A percentile compares a stretch with the other conserved stretches of the same genome.
phyloP scores from a whole-genome alignment of 73 alveolate species.

The Uronychia binucleata region DNA sequence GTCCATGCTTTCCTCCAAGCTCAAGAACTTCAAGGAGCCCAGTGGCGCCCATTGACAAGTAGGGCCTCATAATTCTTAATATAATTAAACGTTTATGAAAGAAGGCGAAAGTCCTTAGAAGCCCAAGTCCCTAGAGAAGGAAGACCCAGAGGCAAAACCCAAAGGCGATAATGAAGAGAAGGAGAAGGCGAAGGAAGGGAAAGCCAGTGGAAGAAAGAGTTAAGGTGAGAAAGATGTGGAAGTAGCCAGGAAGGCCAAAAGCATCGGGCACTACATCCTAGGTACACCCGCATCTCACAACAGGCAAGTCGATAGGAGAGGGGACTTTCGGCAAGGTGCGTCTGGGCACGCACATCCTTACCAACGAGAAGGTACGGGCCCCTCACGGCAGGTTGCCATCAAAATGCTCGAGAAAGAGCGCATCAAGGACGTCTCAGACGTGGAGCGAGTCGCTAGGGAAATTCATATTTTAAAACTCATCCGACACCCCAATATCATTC shows the following conservation, averaged over 20 bases:
- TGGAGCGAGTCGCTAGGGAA: conserved; percentile 75
- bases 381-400: conserved; percentile 76
- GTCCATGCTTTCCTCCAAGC: conserved; percentile 10
- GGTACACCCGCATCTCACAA: neutral
- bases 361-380: conserved; percentile 69
- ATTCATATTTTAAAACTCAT: conserved; percentile 75
- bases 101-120: neutral
- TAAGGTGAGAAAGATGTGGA: neutral
- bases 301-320: conserved; percentile 44
- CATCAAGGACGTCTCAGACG: conserved; percentile 71
- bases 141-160: neutral
- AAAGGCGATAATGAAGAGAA: too few relatives aligned
- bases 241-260: neutral
- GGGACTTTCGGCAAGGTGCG: conserved; percentile 80
- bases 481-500: conserved; percentile 74
- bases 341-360: conserved; percentile 67
- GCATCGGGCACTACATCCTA: conserved; percentile 24
- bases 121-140: neutral
- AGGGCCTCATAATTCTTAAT: neutral
- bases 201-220: neutral
- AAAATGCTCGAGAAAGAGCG: conserved; percentile 61
- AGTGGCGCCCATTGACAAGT: neutral
- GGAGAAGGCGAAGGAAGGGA: neutral
- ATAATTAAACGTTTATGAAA: neutral
- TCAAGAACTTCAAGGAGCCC: neutral